These are phyloP conservation scores for Chrysosporium queenslandicum DNA, from an alignment of 2,329 filamentous ascomycete genomes.

Conservation along the genomic window DNA sequence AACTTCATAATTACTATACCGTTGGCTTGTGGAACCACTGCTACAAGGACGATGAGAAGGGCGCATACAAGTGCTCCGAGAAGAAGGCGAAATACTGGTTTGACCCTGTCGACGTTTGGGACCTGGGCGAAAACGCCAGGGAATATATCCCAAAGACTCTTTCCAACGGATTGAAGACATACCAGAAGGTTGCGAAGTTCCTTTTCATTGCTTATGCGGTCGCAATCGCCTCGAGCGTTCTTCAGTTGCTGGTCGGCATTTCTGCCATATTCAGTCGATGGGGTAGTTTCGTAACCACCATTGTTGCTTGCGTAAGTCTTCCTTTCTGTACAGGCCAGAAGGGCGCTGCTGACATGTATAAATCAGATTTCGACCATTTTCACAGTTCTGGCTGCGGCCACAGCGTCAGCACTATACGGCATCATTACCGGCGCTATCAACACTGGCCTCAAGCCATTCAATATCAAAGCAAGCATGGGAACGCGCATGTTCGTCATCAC, in stretches of 20 bases:
- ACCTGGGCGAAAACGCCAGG: slow-evolving; percentile 48
- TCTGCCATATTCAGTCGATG: slow-evolving; percentile 73
- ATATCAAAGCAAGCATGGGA: slow-evolving; percentile 58
- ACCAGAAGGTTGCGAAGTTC: slow-evolving; percentile 66
- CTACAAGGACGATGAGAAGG: slow-evolving; percentile 47
- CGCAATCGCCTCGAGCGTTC: slow-evolving; percentile 57
- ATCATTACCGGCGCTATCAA: slow-evolving; percentile 61
- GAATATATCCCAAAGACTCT: slow-evolving; percentile 59
- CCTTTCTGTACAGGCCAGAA: not conserved
- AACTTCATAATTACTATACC: slow-evolving; percentile 66
- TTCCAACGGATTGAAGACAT: slow-evolving; percentile 57
- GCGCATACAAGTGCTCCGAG: slow-evolving; percentile 56
- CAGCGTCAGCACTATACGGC: slow-evolving; percentile 64
- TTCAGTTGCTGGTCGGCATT: slow-evolving; percentile 67
- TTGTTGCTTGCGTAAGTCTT: slow-evolving; percentile 57
- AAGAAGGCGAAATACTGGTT: slow-evolving; percentile 68
- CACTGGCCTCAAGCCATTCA: slow-evolving; percentile 57
- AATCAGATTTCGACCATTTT: slow-evolving; percentile 44
- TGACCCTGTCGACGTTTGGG: slow-evolving; percentile 57
- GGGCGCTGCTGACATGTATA: slow-evolving; percentile 13
- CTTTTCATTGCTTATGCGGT: slow-evolving; percentile 73
- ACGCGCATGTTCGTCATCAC: slow-evolving; percentile 58
- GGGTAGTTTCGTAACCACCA: slow-evolving; percentile 71
- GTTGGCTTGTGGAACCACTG: slow-evolving; percentile 86
- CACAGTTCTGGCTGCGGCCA: slow-evolving; percentile 55